phyloP scores from a whole-genome alignment of 305 asterid species.

The Salvia sclarea region DNA sequence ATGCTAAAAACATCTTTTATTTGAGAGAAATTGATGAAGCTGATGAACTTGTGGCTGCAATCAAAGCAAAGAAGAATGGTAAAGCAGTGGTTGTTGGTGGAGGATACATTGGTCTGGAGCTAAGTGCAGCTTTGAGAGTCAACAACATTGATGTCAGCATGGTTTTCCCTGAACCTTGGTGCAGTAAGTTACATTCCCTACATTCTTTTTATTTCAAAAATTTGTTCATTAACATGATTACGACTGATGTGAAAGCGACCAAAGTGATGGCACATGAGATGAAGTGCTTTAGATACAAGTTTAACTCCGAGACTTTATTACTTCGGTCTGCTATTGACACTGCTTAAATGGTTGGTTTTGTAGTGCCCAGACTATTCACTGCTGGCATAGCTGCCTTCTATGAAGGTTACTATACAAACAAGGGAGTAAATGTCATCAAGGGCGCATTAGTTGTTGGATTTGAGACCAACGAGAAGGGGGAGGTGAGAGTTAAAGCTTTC shows the following conservation, averaged over 20 bases:
- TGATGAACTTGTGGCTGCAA: conserved; percentile 80
- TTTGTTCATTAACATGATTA: neutral
- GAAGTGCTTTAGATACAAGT: neutral
- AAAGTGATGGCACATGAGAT: neutral
- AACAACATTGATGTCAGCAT: conserved; percentile 75
- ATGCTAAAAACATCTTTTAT: conserved; percentile 81
- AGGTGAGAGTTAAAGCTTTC: conserved; percentile 44
- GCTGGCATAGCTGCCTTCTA: conserved; percentile 82
- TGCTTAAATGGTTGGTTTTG: conserved; percentile 30
- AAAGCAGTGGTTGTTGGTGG: conserved; percentile 94
- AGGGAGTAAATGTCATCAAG: conserved; percentile 78
- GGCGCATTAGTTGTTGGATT: conserved; percentile 90
- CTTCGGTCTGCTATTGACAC: conserved; percentile 11
- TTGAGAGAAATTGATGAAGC: conserved; percentile 90
- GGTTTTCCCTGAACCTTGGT: conserved; percentile 99
- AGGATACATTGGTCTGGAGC: conserved; percentile 96
- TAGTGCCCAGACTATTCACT: conserved; percentile 96
- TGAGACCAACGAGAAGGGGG: conserved; percentile 61
- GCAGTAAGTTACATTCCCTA: conserved; percentile 67
- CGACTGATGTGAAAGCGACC: neutral
- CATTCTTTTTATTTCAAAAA: neutral
- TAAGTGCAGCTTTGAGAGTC: conserved; percentile 81
- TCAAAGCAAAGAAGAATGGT: conserved; percentile 70
- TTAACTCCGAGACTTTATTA: neutral
- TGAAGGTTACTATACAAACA: conserved; percentile 73